Evolutionary conservation across 768 basidiomycete genomes (phyloP).

Genomic region (Trametes meyenii): DNA sequence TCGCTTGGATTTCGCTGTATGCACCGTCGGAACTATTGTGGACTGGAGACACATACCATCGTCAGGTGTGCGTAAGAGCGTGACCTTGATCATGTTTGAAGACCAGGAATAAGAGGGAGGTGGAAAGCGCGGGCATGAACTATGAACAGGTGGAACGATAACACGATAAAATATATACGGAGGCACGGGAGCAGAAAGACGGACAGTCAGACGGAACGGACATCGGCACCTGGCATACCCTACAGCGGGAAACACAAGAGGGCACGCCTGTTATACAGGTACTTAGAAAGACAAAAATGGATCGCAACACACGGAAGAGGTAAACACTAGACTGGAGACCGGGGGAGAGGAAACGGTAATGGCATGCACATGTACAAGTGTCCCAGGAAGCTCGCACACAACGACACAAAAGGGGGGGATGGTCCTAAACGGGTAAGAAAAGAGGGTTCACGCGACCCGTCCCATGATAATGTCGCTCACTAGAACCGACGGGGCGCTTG

Average conservation of each 20-base stretch:
- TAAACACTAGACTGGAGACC: background rate
- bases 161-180: background rate
- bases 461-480: background rate
- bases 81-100: no score
- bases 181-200: background rate
- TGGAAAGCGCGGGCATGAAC: background rate
- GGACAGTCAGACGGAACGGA: background rate
- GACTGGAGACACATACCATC: background rate
- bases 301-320: background rate
- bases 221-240: background rate
- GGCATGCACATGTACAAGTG: constrained; percentile 12
- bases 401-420: background rate
- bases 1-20: constrained; percentile 1
- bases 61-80: no score
- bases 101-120: no score
- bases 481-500: constrained; percentile 26
- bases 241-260: background rate
- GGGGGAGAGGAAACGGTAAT: background rate
- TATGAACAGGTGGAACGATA: background rate
- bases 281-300: background rate
- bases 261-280: constrained; percentile 6
- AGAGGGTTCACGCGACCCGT: background rate
- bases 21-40: background rate
- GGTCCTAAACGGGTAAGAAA: background rate
- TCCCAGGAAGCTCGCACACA: constrained; percentile 9